Evolutionary conservation across 2,329 filamentous ascomycete genomes (phyloP), one percentile per base, ranked within the genome.

Genomic region (Sporothrix mexicana): DNA sequence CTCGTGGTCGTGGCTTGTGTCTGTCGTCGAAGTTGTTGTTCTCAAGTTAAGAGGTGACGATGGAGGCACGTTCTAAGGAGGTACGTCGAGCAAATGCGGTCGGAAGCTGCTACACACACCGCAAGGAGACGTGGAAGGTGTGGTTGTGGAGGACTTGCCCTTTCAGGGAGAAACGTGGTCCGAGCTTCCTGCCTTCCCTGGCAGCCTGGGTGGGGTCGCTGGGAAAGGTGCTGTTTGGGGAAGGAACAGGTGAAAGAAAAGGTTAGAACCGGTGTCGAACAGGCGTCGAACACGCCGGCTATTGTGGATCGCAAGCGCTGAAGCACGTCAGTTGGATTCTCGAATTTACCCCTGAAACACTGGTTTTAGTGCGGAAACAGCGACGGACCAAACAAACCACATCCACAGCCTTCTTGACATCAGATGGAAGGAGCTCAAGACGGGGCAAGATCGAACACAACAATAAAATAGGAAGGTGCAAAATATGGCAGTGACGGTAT

Each of bases 61-160:
- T 69, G 25, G 51, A 47, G 55, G 30, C n/a, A 20, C 15, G 71
- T 20, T 36, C 30, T 36, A 7, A 36, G 30, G 30, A 36, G 30
- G 30, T 7, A 36, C 23, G 67, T 61, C 57, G 71, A 36, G 7
- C 10, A 36, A 51, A 49, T 51, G 43, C 45, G 45, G 17, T 51
- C 17, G 23, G 30, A 72, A 67, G 70, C 70, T 68, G 30, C 30
- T n/a, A 45, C 12, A n/a, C 36, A 70, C 68, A 51, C 64, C 68
- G 53, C 68, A 70, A 70, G 68, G 41, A 36, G 47, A 45, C 47
- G 67, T 67, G 66, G 66, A 68, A 68, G 66, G 66, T 68, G 51
- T 55, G 43, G n/a, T 20, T 30, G 67, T 57, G 68, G 53, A 59
- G 68, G 53, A 59, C 68, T 61, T 59, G 68, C 51, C 51, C 61